Evolutionary conservation across 768 basidiomycete genomes (phyloP), one percentile per base, ranked within the genome.

Genomic region (Galerina sulciceps): DNA sequence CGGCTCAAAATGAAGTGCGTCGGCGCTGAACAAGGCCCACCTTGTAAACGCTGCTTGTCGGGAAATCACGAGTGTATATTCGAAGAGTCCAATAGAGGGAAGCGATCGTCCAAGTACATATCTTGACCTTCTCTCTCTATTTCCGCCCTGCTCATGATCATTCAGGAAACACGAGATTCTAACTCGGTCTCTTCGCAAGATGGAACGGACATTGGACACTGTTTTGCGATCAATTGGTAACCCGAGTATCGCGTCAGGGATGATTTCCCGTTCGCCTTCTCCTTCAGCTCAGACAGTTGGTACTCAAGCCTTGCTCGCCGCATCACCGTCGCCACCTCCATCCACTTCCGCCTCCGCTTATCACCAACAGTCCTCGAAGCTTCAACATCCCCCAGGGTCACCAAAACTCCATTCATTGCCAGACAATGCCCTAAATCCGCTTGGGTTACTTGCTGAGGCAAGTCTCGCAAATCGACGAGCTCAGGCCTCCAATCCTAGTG

Each of bases 31-130:
- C 85, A 94, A 40, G 94, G 94, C 0, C 91, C 91, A 0, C 93
- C 94, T 0, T 97, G 94, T 78, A 96, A 94, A 68, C 88, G 94
- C 18, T 97, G 94, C 67, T 74, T 77, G 45, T 68, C 86, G 0
- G 89, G 91, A 17, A 85, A 85, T 63, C 91, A 96, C 67, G 93
- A 96, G 65, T 99, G 97, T 69, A 85, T 97, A 43, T 99, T 99
- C 62, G 95, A 99, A 76, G 96, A 98, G 71, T 94, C 91, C 1
- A 96, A 98, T 71, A 85, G 97, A 47, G 97, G 97, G 41, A 96
- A 96, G 72, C 86, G 93, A 10, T 86, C 90, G 18, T 84, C 89
- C 54, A 93, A 92, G 92, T 93, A 73, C 63, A 82, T 66, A 18
- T 51, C 18, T 47, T 58, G 53, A 41, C 43, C 53, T 20, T 50